Conservation (phyloP, 371 early-diverging fungal genomes). For the Actinomortierella wolfii region DNA sequence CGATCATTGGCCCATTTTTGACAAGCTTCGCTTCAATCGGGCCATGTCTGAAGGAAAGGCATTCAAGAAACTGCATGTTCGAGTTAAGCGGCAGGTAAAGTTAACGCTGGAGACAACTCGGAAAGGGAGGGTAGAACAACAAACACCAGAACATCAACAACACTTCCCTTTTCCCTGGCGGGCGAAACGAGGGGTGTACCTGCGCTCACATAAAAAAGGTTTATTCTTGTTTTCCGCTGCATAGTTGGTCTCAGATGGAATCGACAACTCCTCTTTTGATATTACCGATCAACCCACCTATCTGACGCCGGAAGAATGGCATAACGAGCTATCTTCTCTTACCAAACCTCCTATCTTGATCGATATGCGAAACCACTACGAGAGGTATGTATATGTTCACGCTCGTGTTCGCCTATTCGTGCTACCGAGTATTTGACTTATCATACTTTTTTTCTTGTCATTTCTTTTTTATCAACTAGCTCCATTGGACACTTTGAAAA, state of each 20-base stretch:
- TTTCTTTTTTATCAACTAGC: constrained; percentile 31
- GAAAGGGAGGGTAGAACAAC: not conserved
- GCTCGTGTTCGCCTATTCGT: too few species aligned
- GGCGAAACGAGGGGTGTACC: not conserved
- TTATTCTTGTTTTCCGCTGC: not conserved
- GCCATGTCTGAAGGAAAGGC: constrained; percentile 66
- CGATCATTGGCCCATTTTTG: constrained; percentile 33
- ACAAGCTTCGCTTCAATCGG: constrained; percentile 59
- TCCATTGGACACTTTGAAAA: constrained; percentile 71
- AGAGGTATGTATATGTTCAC: constrained; percentile 55
- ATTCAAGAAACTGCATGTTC: constrained; percentile 69
- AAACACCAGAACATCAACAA: too few species aligned
- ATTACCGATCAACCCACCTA: constrained; percentile 67
- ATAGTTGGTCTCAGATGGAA: constrained; percentile 61
- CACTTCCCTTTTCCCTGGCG: too few species aligned
- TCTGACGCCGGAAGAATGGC: constrained; percentile 70
- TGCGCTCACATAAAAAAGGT: not conserved
- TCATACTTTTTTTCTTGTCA: not conserved
- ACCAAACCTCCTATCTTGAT: constrained; percentile 53
- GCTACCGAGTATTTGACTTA: too few species aligned
- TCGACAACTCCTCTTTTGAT: constrained; percentile 54
- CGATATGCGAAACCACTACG: constrained; percentile 84
- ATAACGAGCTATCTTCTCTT: constrained; percentile 52
- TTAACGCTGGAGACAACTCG: too few species aligned
- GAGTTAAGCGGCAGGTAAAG: constrained; percentile 61